A percentile compares a stretch with the other conserved stretches of the same genome.
These are phyloP conservation scores for Phytophthora cactorum DNA, from an alignment of 352 stramenopile genomes.

Conservation along the genomic window DNA sequence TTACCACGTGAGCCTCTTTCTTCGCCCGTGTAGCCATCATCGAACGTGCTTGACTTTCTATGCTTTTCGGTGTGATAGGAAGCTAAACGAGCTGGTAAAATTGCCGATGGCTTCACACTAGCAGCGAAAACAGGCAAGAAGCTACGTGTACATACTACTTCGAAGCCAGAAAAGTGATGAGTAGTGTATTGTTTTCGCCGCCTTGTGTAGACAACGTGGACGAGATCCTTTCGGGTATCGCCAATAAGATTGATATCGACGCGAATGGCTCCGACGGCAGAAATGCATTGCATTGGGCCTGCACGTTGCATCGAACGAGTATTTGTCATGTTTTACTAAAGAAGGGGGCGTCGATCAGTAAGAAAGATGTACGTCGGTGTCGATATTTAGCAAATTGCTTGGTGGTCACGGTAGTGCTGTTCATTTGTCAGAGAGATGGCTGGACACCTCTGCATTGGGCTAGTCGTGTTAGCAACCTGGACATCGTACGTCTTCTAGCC, in stretches of 20 bases:
- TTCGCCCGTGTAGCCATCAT: not conserved
- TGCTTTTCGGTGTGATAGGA: slow-evolving; percentile 35
- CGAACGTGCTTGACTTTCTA: not conserved
- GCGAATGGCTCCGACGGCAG: slow-evolving; percentile 75
- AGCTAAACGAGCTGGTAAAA: slow-evolving; percentile 43
- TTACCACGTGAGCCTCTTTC: slow-evolving; percentile 47
- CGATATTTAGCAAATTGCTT: not conserved
- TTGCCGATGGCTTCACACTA: slow-evolving; percentile 76
- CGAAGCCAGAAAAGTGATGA: not conserved
- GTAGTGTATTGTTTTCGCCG: not conserved
- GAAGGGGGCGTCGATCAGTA: slow-evolving; percentile 77
- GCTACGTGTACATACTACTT: not conserved
- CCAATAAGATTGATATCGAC: slow-evolving; percentile 78
- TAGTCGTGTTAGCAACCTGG: slow-evolving; percentile 73
- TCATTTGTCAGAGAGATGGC: slow-evolving; percentile 55
- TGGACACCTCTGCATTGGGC: slow-evolving; percentile 84
- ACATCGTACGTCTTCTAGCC: slow-evolving; percentile 79
- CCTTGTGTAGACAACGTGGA: slow-evolving; percentile 70
- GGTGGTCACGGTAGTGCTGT: not conserved
- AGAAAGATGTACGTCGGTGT: slow-evolving; percentile 63
- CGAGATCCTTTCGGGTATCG: slow-evolving; percentile 69
- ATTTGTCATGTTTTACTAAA: slow-evolving; percentile 86
- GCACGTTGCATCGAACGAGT: slow-evolving; percentile 73
- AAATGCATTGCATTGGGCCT: slow-evolving; percentile 85
- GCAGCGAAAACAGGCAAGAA: slow-evolving; percentile 66